Base-by-base conservation (phyloP, 768 basidiomycete genomes). In the Gyrodon lividus region DNA sequence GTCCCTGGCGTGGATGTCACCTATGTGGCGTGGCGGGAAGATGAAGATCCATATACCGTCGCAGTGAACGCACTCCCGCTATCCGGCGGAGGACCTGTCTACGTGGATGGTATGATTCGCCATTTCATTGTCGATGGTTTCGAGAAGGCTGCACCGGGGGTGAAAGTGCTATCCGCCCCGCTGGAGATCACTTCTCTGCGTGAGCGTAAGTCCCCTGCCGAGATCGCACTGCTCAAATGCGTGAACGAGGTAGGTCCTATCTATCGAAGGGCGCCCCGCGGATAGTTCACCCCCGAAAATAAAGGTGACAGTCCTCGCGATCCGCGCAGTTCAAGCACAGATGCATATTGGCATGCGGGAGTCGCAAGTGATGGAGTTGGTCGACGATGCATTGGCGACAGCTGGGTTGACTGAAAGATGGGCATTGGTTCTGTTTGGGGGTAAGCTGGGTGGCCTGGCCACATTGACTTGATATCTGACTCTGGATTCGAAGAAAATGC, bases 291-390 rank as follows among this genome's bases (percentile, higher is more conserved):
- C 6, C 19, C n/a, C n/a, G 1, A 28, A 23, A 51, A 6, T 12
- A 30, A 59, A 93, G 90, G 85, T 79, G n/a, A 92, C 90, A 0
- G 60, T 93, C 5, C 75, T 91, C 14, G 82, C 87, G 6, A 86
- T 92, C 61, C 78, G 87, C 10, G 75, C 77, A 6, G 83, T 87
- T 2, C 78, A 81, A 50, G 72, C 76, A 43, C 68, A 75, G 38
- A 74, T 93, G 68, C 73, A 75, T 51, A 70, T 89, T 46, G 89
- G 91, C 17, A 88, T 93, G 59, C 82, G 72, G 6, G 89, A 94
- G 70, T 90, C 88, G 7, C 72, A 84, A 58, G 88, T 83, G 12
- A 69, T 75, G 12, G 61, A 51, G n/a, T 77, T 92, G 68, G 72
- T 92, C 51, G 65, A 73, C 23, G 63, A 68, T 26, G 80, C 87